Conservation (phyloP, 371 early-diverging fungal species). For the Rhizopus delemar region DNA sequence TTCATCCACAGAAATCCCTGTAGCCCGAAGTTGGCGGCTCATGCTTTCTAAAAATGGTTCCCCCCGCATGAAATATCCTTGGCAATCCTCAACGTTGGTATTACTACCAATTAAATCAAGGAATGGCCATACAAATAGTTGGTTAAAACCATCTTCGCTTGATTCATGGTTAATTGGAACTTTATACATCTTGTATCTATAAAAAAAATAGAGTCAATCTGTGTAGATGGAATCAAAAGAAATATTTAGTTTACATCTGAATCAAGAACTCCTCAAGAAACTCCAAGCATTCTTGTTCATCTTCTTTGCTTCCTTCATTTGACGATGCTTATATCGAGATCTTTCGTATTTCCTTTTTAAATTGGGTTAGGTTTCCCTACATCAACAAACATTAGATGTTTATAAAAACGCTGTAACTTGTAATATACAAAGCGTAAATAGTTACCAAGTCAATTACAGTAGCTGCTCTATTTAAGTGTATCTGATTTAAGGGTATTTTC, state of each 20-base stretch:
- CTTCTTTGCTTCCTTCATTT: too few relatives aligned
- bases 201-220: background rate
- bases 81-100: constrained; percentile 1
- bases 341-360: background rate
- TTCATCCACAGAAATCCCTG: constrained; percentile 5
- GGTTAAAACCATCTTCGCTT: constrained; percentile 15
- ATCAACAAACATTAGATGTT: background rate
- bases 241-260: constrained; percentile 3
- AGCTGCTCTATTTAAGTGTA: too few relatives aligned
- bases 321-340: too few relatives aligned
- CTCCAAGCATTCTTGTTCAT: background rate
- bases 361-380: background rate
- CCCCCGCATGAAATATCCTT: constrained; percentile 6
- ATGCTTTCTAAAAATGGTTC: background rate
- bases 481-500: too few relatives aligned
- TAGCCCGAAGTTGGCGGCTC: constrained; percentile 6
- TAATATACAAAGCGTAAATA: background rate
- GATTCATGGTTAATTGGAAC: background rate
- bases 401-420: too few relatives aligned
- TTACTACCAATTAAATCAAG: background rate
- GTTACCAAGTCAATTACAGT: constrained; percentile 1
- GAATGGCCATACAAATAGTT: constrained; percentile 12
- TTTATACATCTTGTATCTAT: background rate
- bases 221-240: constrained; percentile 2
- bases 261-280: constrained; percentile 1